phyloP scores from a whole-genome alignment of 129 eudicot species.

The Ambrosia trifida region DNA sequence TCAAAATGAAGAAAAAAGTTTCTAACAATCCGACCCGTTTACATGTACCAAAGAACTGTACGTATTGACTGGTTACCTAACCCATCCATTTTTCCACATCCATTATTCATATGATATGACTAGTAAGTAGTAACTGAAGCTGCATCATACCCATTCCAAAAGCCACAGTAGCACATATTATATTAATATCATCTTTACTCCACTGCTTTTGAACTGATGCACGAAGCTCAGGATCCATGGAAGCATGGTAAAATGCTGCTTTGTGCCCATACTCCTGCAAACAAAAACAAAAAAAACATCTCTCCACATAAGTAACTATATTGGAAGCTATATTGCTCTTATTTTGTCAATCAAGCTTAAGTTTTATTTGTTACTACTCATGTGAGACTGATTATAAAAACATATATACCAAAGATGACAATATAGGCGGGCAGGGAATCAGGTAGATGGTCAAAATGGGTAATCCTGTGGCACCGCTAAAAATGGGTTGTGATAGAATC shows the following conservation, averaged over 20 bases:
- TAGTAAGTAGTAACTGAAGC: conserved; percentile 24
- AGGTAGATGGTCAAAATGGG: neutral
- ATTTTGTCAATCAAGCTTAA: conserved; percentile 19
- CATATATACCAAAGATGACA: neutral
- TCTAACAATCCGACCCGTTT: neutral
- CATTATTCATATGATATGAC: conserved; percentile 26
- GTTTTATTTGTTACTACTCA: neutral
- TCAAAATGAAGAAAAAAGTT: neutral
- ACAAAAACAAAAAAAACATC: conserved; percentile 1
- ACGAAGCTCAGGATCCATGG: conserved; percentile 84
- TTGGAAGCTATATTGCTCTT: conserved; percentile 14
- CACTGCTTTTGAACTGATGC: conserved; percentile 77
- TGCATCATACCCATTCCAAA: conserved; percentile 91
- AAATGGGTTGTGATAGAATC: neutral
- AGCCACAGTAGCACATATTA: conserved; percentile 98
- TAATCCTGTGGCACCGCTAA: neutral
- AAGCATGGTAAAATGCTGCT: conserved; percentile 93
- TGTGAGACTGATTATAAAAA: conserved; percentile 1
- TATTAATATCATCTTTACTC: conserved; percentile 94
- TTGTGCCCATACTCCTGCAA: conserved; percentile 87
- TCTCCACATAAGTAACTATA: conserved; percentile 24
- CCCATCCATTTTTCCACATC: conserved; percentile 2
- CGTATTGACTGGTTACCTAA: neutral
- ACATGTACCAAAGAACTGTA: neutral
- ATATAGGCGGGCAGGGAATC: neutral